These are phyloP conservation scores for Clarireedia sp. DNA, from an alignment of 2,329 filamentous ascomycete species.

Conservation along the genomic window DNA sequence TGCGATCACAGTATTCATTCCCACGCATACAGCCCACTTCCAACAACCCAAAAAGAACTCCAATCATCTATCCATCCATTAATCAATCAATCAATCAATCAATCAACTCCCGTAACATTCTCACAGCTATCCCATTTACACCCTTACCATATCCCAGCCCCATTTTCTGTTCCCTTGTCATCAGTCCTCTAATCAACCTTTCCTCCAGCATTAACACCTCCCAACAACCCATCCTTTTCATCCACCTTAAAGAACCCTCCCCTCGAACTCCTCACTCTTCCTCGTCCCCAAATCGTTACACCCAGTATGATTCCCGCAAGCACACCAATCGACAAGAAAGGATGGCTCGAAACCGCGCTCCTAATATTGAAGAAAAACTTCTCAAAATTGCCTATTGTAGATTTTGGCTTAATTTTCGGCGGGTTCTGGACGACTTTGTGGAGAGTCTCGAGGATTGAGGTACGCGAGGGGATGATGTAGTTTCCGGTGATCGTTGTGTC, in stretches of 20 bases:
- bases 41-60: too few species aligned
- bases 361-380: slow-evolving; percentile 63
- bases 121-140: neutral
- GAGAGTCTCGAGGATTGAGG: slow-evolving; percentile 34
- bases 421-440: slow-evolving; percentile 42
- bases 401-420: slow-evolving; percentile 65
- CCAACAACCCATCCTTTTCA: slow-evolving; percentile 58
- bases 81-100: neutral
- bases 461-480: slow-evolving; percentile 76
- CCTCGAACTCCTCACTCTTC: slow-evolving; percentile 43
- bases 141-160: neutral
- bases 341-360: slow-evolving; percentile 50
- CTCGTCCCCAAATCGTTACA: slow-evolving; percentile 44
- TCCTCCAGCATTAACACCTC: slow-evolving; percentile 39
- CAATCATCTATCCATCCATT: neutral
- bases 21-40: too few species aligned
- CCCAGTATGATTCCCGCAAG: slow-evolving; percentile 49
- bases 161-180: neutral
- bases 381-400: slow-evolving; percentile 64
- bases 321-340: slow-evolving; percentile 49
- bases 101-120: neutral
- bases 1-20: too few species aligned
- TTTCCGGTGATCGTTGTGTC: slow-evolving; percentile 84
- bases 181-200: slow-evolving; percentile 39
- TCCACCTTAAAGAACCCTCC: slow-evolving; percentile 56